A percentile compares a stretch with the other conserved stretches of the same genome.
These are phyloP conservation scores for Saccharomycopsis sp. DNA, from an alignment of 805 yeast genomes.

Conservation along the genomic window DNA sequence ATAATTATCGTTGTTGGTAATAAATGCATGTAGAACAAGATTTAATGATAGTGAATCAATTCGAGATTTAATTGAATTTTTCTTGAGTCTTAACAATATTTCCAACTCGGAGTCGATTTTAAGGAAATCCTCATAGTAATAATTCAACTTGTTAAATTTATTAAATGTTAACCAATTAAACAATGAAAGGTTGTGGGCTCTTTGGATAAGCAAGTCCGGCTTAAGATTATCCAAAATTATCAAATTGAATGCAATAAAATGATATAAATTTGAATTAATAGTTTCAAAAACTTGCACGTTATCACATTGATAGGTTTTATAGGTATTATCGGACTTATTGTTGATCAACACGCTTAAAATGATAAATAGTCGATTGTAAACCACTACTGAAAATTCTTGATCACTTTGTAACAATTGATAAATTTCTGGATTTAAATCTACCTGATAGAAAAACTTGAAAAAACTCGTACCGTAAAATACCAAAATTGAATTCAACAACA, in stretches of 20 bases:
- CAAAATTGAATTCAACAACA: slow-evolving; percentile 10
- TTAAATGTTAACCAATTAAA: slow-evolving; percentile 21
- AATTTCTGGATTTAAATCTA: slow-evolving; percentile 10
- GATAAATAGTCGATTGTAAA: slow-evolving; percentile 15
- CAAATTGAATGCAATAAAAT: slow-evolving; percentile 16
- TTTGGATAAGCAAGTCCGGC: slow-evolving; percentile 16
- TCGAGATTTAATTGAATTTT: background rate
- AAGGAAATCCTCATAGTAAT: slow-evolving; percentile 8
- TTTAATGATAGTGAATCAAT: slow-evolving; percentile 19
- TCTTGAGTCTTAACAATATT: slow-evolving; percentile 1
- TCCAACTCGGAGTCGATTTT: slow-evolving; percentile 10
- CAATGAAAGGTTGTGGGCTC: slow-evolving; percentile 12
- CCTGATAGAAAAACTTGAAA: slow-evolving; percentile 4
- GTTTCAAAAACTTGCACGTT: background rate
- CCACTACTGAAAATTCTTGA: slow-evolving; percentile 6
- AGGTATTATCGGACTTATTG: slow-evolving; percentile 5
- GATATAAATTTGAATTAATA: slow-evolving; percentile 6
- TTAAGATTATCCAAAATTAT: slow-evolving; percentile 13
- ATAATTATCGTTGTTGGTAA: slow-evolving; percentile 7
- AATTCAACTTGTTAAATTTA: slow-evolving; percentile 19
- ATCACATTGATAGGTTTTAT: background rate
- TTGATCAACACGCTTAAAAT: slow-evolving; percentile 12
- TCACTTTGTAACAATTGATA: slow-evolving; percentile 1
- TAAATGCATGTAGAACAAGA: slow-evolving; percentile 12
- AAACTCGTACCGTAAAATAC: slow-evolving; percentile 8